These are phyloP conservation scores for Camellia japonica DNA, from an alignment of 148 eudicot genomes.

Conservation along the genomic window DNA sequence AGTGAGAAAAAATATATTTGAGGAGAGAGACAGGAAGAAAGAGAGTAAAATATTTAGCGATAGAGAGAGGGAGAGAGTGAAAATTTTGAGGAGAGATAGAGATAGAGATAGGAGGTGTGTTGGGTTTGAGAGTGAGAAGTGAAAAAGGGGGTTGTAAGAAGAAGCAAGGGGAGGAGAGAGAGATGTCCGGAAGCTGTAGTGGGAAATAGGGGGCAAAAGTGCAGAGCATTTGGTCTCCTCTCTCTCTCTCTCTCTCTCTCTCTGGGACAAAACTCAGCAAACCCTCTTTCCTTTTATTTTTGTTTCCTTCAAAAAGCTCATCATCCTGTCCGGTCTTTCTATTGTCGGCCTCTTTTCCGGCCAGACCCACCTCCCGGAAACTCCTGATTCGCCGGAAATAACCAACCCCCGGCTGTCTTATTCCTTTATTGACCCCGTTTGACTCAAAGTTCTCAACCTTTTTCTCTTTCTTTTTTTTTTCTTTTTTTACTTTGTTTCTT, in stretches of 20 bases:
- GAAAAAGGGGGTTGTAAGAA: not conserved
- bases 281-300: slow-evolving; percentile 12
- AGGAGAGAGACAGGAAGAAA: slow-evolving; percentile 7
- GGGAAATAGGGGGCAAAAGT: slow-evolving; percentile 50
- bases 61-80: slow-evolving; percentile 18
- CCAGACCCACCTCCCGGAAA: not conserved
- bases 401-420: slow-evolving; percentile 4
- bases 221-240: slow-evolving; percentile 53
- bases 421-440: slow-evolving; percentile 8
- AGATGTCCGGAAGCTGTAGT: slow-evolving; percentile 46
- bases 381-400: slow-evolving; percentile 28
- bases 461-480: not conserved
- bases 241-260: too few species aligned
- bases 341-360: slow-evolving; percentile 18
- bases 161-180: slow-evolving; percentile 15
- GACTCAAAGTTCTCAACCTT: not conserved
- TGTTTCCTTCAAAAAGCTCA: slow-evolving; percentile 7
- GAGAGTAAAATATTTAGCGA: not conserved
- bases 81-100: not conserved
- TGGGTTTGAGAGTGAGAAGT: not conserved
- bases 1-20: not conserved
- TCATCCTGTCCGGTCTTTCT: slow-evolving; percentile 26
- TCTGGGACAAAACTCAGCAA: slow-evolving; percentile 36
- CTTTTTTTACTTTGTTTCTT: not conserved
- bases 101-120: not conserved